Evolutionary conservation across 345 rosid species (phyloP).

Genomic region (Erodium maritimum): DNA sequence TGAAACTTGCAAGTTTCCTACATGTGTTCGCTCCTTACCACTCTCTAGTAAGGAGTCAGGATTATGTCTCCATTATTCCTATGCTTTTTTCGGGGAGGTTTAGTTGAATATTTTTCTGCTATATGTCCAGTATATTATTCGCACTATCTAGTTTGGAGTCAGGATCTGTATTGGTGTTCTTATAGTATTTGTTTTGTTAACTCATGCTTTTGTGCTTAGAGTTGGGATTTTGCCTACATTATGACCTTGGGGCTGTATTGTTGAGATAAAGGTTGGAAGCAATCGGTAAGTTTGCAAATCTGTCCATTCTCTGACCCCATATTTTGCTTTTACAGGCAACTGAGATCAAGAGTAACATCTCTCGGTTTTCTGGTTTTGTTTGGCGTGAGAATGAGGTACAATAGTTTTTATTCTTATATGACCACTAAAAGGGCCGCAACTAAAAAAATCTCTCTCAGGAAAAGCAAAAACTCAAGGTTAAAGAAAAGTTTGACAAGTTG

Average conservation of each 20-base stretch:
- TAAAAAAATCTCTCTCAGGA: constrained; percentile 35
- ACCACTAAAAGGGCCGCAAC: not conserved
- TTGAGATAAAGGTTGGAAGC: not conserved
- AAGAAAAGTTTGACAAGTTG: constrained; percentile 76
- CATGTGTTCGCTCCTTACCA: constrained; percentile 1
- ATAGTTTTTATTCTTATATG: not conserved
- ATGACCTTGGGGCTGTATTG: not conserved
- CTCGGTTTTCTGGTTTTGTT: constrained; percentile 81
- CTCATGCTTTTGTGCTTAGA: not conserved
- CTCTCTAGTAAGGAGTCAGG: not conserved
- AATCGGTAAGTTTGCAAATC: constrained; percentile 3
- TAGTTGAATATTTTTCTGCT: too few relatives aligned
- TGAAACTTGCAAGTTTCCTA: constrained; percentile 6
- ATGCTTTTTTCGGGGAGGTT: too few relatives aligned
- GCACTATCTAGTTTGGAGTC: not conserved
- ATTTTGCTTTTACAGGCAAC: constrained; percentile 54
- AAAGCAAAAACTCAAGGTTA: constrained; percentile 59
- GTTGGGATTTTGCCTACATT: not conserved
- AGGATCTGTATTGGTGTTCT: not conserved
- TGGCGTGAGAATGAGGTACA: constrained; percentile 87
- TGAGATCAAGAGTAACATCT: constrained; percentile 68
- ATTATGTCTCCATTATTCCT: too few relatives aligned
- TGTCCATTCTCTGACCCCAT: constrained; percentile 11
- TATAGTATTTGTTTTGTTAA: too few relatives aligned
- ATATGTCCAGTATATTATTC: too few relatives aligned